These are phyloP conservation scores for Geranium brycei DNA, from an alignment of 345 rosid genomes.

Conservation along the genomic window DNA sequence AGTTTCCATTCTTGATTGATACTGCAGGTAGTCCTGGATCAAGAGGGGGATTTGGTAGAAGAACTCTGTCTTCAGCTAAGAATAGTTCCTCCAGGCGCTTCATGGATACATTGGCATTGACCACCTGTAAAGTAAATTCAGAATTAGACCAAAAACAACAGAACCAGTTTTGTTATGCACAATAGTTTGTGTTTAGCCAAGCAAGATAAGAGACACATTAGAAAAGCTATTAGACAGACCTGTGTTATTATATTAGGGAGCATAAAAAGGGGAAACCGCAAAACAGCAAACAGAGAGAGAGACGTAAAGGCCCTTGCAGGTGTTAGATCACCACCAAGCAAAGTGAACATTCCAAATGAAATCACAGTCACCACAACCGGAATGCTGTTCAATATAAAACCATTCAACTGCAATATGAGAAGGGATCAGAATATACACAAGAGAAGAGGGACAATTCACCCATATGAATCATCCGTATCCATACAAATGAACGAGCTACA, in stretches of 20 bases:
- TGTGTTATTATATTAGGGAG: conserved; percentile 93
- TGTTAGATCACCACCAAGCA: conserved; percentile 96
- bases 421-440: conserved; percentile 16
- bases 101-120: conserved; percentile 88
- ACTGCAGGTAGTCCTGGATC: conserved; percentile 63
- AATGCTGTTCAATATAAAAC: conserved; percentile 73
- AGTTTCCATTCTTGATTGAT: conserved; percentile 69
- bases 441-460: neutral
- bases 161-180: conserved; percentile 3
- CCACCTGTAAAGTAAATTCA: conserved; percentile 37
- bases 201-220: no score
- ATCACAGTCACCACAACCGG: conserved; percentile 91
- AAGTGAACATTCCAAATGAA: conserved; percentile 85
- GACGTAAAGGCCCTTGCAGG: conserved; percentile 97
- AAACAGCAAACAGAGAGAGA: conserved; percentile 86
- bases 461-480: neutral
- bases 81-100: conserved; percentile 89
- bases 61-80: conserved; percentile 80
- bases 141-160: conserved; percentile 12
- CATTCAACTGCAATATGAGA: conserved; percentile 51
- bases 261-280: conserved; percentile 91
- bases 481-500: neutral
- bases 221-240: conserved; percentile 26
- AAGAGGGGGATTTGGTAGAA: conserved; percentile 81
- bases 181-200: no score